phyloP scores from a whole-genome alignment of 1,139 yeast genomes.

The Saccharomycopsis crataegensis region DNA sequence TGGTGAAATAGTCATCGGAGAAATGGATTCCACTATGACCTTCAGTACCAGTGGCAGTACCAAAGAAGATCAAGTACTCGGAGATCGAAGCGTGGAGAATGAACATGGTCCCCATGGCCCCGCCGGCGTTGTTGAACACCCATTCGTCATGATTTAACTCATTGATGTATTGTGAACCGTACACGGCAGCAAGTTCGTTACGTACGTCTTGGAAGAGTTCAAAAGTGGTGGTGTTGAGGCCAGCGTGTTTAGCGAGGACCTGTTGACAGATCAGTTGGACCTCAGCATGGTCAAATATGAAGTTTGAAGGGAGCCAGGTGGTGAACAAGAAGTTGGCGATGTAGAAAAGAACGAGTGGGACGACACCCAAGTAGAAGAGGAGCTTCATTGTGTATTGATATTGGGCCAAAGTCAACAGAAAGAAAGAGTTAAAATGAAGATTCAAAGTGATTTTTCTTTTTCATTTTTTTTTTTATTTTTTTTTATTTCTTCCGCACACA shows the following conservation, averaged over 20 bases:
- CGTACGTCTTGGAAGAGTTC: conserved; percentile 50
- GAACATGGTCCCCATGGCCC: conserved; percentile 98
- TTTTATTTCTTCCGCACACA: too few species aligned
- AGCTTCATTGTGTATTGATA: conserved; percentile 5
- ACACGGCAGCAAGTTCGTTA: conserved; percentile 48
- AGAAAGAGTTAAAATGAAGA: neutral
- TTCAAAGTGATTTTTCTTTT: too few species aligned
- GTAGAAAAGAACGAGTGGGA: conserved; percentile 27
- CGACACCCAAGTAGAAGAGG: conserved; percentile 13
- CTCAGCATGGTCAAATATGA: conserved; percentile 45
- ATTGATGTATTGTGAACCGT: conserved; percentile 62
- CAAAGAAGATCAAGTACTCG: conserved; percentile 85
- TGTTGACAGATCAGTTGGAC: conserved; percentile 41
- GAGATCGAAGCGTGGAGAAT: conserved; percentile 92
- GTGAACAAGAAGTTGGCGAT: conserved; percentile 39
- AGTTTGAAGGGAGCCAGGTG: conserved; percentile 65
- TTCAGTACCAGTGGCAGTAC: conserved; percentile 86
- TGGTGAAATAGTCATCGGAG: conserved; percentile 94
- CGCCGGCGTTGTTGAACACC: conserved; percentile 97
- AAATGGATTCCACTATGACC: conserved; percentile 95
- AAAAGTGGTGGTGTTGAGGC: conserved; percentile 24
- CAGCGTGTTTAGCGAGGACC: conserved; percentile 30
- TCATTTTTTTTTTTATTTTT: too few species aligned
- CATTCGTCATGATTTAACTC: conserved; percentile 71
- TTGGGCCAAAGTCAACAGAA: neutral